A percentile compares a stretch with the other conserved stretches of the same genome.
These are phyloP conservation scores for Brassica carinata DNA, from an alignment of 345 rosid species.

Conservation along the genomic window DNA sequence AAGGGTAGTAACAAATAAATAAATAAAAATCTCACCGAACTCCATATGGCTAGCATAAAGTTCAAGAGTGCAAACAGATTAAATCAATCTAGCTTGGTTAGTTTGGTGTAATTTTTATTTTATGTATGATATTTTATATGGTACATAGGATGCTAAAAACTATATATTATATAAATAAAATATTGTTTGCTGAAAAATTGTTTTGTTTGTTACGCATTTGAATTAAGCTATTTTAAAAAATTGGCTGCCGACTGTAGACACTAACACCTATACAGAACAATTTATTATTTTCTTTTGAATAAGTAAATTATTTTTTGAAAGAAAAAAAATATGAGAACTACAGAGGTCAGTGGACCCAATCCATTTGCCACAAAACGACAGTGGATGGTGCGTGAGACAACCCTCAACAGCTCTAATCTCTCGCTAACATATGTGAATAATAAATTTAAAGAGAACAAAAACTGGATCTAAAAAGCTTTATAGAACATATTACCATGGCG, in stretches of 20 bases:
- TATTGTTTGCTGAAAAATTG: not conserved
- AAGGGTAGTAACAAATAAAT: constrained; percentile 2
- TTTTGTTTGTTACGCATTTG: constrained; percentile 19
- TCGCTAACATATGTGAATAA: constrained; percentile 37
- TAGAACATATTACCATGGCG: not conserved
- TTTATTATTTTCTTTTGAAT: constrained; percentile 8
- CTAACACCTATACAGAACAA: constrained; percentile 48
- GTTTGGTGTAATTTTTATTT: not conserved
- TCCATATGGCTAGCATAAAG: not conserved
- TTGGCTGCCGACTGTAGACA: constrained; percentile 52
- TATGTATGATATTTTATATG: not conserved
- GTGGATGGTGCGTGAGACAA: constrained; percentile 62
- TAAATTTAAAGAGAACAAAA: not conserved
- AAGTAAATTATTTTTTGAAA: constrained; percentile 20
- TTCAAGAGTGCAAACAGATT: constrained; percentile 16
- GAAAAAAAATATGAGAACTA: constrained; percentile 41
- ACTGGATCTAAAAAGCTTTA: not conserved
- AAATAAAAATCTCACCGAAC: not conserved
- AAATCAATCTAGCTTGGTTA: constrained; percentile 12
- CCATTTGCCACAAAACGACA: constrained; percentile 65
- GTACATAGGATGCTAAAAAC: constrained; percentile 26
- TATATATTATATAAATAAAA: not conserved
- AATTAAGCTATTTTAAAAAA: constrained; percentile 16
- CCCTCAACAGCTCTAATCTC: constrained; percentile 57
- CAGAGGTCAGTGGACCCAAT: constrained; percentile 85